Evolutionary conservation across 1,284 basidiomycete genomes (phyloP), one percentile per base, ranked within the genome.

Genomic region (Microbotryomycetes sp.): DNA sequence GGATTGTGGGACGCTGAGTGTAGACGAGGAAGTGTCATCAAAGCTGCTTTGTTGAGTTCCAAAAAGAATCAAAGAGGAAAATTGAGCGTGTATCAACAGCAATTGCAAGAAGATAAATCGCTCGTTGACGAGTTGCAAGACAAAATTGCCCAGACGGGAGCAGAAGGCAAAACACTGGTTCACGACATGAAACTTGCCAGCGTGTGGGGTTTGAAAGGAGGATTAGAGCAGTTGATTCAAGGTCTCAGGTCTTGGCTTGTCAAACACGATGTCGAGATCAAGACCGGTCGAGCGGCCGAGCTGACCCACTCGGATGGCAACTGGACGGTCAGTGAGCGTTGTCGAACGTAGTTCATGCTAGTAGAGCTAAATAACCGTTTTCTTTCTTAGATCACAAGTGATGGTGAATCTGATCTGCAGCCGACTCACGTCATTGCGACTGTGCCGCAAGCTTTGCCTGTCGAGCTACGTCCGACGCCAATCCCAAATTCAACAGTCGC

Each of bases 161-260:
- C n/a, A 2, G 62, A 58, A 25, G 65, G 60, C 0, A 84, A 84
- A 0, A 76, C 79, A 28, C 72, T 88, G 36, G 76, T 75, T 30
- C 72, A 77, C n/a, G 70, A 75, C 56, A 82, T 90, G 82, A 77
- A 81, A 28, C 76, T 76, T 6, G 81, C 82, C 15, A 86, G 88
- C 50, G 85, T 93, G 3, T 92, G 85, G 76, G 89, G 88, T 7
- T 87, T 94, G 73, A 78, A 76, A 46, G 83, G 88, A 26, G 94
- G 94, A 0, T 80, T 97, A 70, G 80, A 83, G 66, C 84, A 82
- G 1, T 77, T 98, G 48, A 82, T 85, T 0, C 72, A 79, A 12
- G 81, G 83, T 0, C 74, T 97, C 59, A 79, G 82, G 9, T 72
- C 71, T 4, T 68, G 69, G 1, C 65, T 88, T 48, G 68, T 69